Evolutionary conservation across 495 filamentous ascomycete species (phyloP), one percentile per base, ranked within the genome.

Genomic region (Neurospora sp.): DNA sequence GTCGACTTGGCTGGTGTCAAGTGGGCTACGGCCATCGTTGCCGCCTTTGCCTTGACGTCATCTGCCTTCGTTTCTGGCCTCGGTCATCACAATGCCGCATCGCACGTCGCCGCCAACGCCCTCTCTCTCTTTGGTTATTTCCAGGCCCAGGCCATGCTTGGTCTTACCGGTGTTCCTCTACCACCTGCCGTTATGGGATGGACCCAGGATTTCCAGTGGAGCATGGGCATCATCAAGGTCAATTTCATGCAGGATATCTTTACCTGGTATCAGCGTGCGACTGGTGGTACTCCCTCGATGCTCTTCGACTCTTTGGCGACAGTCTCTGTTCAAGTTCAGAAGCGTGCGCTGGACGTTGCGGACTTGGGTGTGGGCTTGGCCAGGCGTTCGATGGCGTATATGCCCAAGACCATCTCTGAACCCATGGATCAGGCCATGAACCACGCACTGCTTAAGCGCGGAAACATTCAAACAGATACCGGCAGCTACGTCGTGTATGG

Each of bases 151-250:
- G 94, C 96, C 11, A 94, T 99, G 81, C 85, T 97, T 76, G 96
- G 94, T 44, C 91, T 98, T 85, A 91, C 88, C 35, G 87, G 91
- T 10, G 90, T 98, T 37, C 85, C 85, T 38, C 88, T 98, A 72
- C 96, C 96, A 4, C 96, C 96, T 0, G 91, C 98, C 72, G 96
- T 97, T 65, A 88, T 91, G 80, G 87, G 94, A 0, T 99, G 96
- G 96, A 98, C 96, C 5, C 95, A 98, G 85, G 96, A 98, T 80
- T 98, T 98, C 86, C 92, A 97, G 82, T 99, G 96, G 96, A 95
- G 90, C 80, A 96, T 99, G 94, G 96, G 96, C 78, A 95, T 99
- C 78, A 96, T 99, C 76, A 87, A 87, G 72, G 85, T 99, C 71
- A 86, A 86, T 40, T 99, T 97, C 81, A 87, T 98, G 82, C 93